Base-by-base conservation (phyloP, 1,284 basidiomycete genomes). In the Microbotryomycetes sp. region DNA sequence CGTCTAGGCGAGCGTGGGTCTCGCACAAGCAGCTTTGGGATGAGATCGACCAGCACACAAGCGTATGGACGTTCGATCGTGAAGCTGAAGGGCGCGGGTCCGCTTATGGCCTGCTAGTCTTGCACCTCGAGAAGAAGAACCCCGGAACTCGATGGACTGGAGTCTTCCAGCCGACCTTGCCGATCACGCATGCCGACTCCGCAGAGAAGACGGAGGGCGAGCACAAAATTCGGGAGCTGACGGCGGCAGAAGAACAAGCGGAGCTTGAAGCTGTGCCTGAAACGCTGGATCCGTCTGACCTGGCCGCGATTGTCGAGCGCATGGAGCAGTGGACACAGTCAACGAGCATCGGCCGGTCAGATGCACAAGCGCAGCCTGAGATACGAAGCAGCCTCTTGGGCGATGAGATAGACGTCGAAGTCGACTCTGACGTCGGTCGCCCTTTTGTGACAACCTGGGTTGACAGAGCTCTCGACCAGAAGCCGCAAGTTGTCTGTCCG, bases 31-130 rank as follows among this genome's bases (percentile, higher is more conserved):
- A 77, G 26, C 80, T 91, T 4, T 96, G 90, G 91, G 87, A 83
- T 63, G 77, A 77, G 5, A 85, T 94, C 65, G 82, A 82, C 55
- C 76, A 84, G 0, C 80, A 82, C 2, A 80, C 84, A 13, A 88
- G 87, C 71, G 84, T 89, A 68, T 96, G 89, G 89, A 92, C 89
- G 0, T 92, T 85, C 82, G 89, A 92, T 70, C 81, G 82, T 23
- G 83, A 85, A 65, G 86, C 82, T 5, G 83, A 84, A 55, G 67
- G 65, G 4, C 63, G 65, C 35, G 66, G 63, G 16, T 60, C 66
- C 59, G 72, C 81, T 0, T 85, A 82, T 65, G 85, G 86, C 9
- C 71, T 89, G 53, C 80, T 96, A 62, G 83, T 87, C 0, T 75
- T 94, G n/a, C 86, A 92, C 69, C 79, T 96, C 49, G 86, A 90